These are phyloP conservation scores for Sclerotinia borealis DNA, from an alignment of 2,329 filamentous ascomycete genomes.

Conservation along the genomic window DNA sequence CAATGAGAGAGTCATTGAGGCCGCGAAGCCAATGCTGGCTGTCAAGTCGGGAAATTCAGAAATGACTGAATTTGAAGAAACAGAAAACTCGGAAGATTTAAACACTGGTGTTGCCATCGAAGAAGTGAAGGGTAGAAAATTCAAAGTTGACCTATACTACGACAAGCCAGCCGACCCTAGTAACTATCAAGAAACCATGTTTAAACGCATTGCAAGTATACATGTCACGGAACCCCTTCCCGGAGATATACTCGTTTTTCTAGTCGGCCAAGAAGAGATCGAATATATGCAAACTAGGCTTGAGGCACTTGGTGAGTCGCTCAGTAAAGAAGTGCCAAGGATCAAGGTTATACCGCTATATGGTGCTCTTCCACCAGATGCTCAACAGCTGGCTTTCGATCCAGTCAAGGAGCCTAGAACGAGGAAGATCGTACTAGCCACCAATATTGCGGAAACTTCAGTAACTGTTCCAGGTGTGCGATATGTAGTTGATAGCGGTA, in stretches of 20 bases:
- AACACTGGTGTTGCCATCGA: conserved; percentile 27
- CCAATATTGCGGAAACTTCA: conserved; percentile 98
- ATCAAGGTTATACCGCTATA: conserved; percentile 74
- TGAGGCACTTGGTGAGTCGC: conserved; percentile 67
- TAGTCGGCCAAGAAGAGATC: conserved; percentile 90
- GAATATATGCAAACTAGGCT: conserved; percentile 74
- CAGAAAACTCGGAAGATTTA: neutral
- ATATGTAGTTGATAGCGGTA: conserved; percentile 87
- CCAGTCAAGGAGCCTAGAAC: conserved; percentile 65
- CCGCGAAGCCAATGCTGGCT: conserved; percentile 2
- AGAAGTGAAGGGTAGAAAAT: conserved; percentile 81
- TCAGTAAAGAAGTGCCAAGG: conserved; percentile 70
- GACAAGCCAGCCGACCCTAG: conserved; percentile 58
- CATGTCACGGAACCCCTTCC: conserved; percentile 86
- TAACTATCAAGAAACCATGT: conserved; percentile 74
- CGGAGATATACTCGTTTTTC: conserved; percentile 86
- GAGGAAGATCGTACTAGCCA: conserved; percentile 84
- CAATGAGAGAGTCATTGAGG: neutral
- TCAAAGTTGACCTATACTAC: conserved; percentile 73
- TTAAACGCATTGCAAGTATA: conserved; percentile 79
- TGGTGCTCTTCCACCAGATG: conserved; percentile 79
- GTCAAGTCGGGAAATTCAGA: neutral
- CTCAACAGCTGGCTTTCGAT: conserved; percentile 80
- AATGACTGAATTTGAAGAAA: neutral
- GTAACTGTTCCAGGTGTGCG: conserved; percentile 91